Percentiles rank a stretch among this genome's conserved stretches.
phyloP scores from a whole-genome alignment of 148 eudicot species.

The Persicaria maculosa region DNA sequence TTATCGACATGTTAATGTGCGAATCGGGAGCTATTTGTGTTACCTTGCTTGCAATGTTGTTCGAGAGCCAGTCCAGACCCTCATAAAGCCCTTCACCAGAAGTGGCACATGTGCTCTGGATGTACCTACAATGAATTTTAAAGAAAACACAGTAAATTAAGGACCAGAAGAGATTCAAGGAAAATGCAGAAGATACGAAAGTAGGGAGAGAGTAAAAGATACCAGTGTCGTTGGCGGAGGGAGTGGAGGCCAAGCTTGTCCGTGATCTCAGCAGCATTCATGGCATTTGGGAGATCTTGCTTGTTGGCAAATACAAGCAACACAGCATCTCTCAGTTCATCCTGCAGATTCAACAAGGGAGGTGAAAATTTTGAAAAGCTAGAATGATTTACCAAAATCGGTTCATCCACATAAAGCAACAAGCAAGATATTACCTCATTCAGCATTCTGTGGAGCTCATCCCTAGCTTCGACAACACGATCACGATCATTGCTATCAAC shows the following conservation, averaged over 20 bases:
- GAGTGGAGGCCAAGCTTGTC: conserved; percentile 80
- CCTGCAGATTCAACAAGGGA: conserved; percentile 25
- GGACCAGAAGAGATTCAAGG: neutral
- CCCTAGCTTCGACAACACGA: conserved; percentile 63
- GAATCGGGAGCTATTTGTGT: neutral
- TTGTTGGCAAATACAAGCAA: conserved; percentile 76
- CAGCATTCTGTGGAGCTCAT: conserved; percentile 66
- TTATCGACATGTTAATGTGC: neutral
- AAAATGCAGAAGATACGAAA: neutral
- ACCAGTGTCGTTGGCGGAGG: conserved; percentile 75
- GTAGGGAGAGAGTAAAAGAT: neutral
- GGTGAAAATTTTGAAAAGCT: neutral
- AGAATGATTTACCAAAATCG: neutral
- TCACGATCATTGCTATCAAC: conserved; percentile 76
- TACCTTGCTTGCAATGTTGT: conserved; percentile 61
- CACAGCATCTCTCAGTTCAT: conserved; percentile 70
- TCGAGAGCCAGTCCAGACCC: conserved; percentile 60
- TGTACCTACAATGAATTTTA: conserved; percentile 33
- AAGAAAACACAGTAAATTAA: neutral
- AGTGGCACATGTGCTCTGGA: conserved; percentile 61
- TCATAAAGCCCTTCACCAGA: conserved; percentile 62
- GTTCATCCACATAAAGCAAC: neutral
- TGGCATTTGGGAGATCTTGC: conserved; percentile 81
- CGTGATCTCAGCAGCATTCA: conserved; percentile 78
- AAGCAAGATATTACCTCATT: conserved; percentile 36